Percentiles rank a stretch among this genome's conserved stretches.
These are phyloP conservation scores for Hemileccinum impolitum DNA, from an alignment of 768 basidiomycete species.

Conservation along the genomic window DNA sequence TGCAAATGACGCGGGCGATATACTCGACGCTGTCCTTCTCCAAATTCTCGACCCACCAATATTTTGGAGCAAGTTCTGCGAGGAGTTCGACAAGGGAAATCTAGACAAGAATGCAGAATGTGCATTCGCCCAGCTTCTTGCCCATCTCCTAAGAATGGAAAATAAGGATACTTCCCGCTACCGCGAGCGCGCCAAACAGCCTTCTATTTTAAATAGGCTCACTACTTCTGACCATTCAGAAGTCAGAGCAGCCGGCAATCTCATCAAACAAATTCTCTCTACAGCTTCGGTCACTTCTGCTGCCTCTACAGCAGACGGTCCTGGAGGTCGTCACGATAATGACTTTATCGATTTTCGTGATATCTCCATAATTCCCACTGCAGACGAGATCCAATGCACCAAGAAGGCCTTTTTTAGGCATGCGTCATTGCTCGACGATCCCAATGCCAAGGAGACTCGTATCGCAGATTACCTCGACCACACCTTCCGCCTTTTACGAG, in stretches of 20 bases:
- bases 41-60: constrained; percentile 48
- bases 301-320: constrained; percentile 25
- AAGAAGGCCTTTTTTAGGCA: constrained; percentile 49
- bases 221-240: constrained; percentile 22
- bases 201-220: constrained; percentile 26
- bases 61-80: constrained; percentile 43
- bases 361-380: constrained; percentile 62
- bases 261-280: constrained; percentile 40
- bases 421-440: constrained; percentile 42
- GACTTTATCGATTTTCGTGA: constrained; percentile 58
- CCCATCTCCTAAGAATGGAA: constrained; percentile 43
- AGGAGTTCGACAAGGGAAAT: constrained; percentile 33
- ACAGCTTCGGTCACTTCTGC: constrained; percentile 21
- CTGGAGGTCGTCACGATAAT: constrained; percentile 71
- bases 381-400: constrained; percentile 49
- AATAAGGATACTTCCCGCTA: constrained; percentile 34
- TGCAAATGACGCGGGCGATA: constrained; percentile 35
- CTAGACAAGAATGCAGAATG: constrained; percentile 35
- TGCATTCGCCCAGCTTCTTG: constrained; percentile 48
- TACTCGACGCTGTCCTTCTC: constrained; percentile 34
- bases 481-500: constrained; percentile 61
- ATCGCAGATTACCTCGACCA: constrained; percentile 56
- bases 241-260: constrained; percentile 31
- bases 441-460: constrained; percentile 35
- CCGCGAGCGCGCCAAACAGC: constrained; percentile 36